phyloP scores from a whole-genome alignment of 1,284 basidiomycete species.

The Moniliophthora roreri region DNA sequence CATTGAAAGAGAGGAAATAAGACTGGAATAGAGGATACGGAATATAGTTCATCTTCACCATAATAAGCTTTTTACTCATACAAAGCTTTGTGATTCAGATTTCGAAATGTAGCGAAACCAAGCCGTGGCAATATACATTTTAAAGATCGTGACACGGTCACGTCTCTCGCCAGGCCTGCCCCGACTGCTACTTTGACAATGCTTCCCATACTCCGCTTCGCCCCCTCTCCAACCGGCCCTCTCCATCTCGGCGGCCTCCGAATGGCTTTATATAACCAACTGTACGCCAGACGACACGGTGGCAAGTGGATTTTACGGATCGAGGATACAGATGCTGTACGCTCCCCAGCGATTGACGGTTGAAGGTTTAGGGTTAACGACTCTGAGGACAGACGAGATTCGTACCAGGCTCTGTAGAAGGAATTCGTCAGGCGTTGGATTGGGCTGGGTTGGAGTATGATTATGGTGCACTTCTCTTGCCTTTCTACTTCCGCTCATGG shows the following conservation, averaged over 20 bases:
- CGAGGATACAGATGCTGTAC: slow-evolving; percentile 84
- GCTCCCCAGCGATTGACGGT: neutral
- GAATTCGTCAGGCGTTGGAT: slow-evolving; percentile 72
- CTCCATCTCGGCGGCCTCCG: slow-evolving; percentile 96
- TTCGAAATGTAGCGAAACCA: no score
- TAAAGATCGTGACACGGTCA: no score
- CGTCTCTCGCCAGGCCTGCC: no score
- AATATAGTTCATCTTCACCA: no score
- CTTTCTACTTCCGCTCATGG: neutral
- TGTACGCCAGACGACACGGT: slow-evolving; percentile 78
- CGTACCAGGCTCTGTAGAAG: slow-evolving; percentile 84
- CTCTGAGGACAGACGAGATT: slow-evolving; percentile 59
- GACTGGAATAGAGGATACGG: no score
- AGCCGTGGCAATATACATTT: no score
- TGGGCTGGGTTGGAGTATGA: slow-evolving; percentile 97
- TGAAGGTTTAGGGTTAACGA: neutral
- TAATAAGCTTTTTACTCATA: no score
- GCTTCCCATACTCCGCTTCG: slow-evolving; percentile 86
- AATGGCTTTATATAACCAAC: slow-evolving; percentile 92
- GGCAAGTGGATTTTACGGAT: slow-evolving; percentile 92
- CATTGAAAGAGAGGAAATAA: no score
- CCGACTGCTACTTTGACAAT: no score
- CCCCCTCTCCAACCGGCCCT: slow-evolving; percentile 94
- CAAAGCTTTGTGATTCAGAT: no score
- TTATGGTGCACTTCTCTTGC: slow-evolving; percentile 59